A percentile compares a stretch with the other conserved stretches of the same genome.
These are phyloP conservation scores for Hyphopichia fennica DNA, from an alignment of 1,139 yeast genomes.

Conservation along the genomic window DNA sequence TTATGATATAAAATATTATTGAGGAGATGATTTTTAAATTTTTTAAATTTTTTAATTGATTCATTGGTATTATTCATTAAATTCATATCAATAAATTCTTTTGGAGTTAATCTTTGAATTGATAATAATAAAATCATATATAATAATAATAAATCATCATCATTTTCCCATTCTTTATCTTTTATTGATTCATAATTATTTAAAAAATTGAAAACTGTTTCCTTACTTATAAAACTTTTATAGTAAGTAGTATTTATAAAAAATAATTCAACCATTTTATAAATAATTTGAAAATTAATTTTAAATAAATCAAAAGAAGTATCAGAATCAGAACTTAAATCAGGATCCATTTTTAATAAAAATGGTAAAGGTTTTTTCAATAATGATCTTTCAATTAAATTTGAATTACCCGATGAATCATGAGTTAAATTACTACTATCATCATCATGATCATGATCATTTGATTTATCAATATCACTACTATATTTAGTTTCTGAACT, in stretches of 20 bases:
- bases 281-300: constrained; percentile 24
- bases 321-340: constrained; percentile 21
- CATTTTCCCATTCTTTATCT: constrained; percentile 48
- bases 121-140: constrained; percentile 45
- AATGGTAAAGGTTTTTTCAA: constrained; percentile 31
- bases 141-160: constrained; percentile 49
- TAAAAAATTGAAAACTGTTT: constrained; percentile 28
- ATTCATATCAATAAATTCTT: constrained; percentile 27
- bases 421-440: constrained; percentile 5
- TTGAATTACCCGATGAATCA: constrained; percentile 4
- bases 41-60: constrained; percentile 23
- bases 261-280: constrained; percentile 30
- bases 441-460: constrained; percentile 12
- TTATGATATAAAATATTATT: constrained; percentile 31
- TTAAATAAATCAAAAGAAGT: constrained; percentile 17
- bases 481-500: constrained; percentile 6
- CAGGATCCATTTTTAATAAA: constrained; percentile 26
- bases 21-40: constrained; percentile 27
- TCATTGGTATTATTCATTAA: constrained; percentile 14
- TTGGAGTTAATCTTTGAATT: constrained; percentile 40
- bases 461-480: constrained; percentile 5
- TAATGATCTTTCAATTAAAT: constrained; percentile 24
- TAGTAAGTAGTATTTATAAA: constrained; percentile 32
- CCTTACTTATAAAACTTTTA: constrained; percentile 31
- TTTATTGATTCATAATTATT: constrained; percentile 26